These are phyloP conservation scores for Boletus pseudopeckii DNA, from an alignment of 768 basidiomycete genomes.

Conservation along the genomic window DNA sequence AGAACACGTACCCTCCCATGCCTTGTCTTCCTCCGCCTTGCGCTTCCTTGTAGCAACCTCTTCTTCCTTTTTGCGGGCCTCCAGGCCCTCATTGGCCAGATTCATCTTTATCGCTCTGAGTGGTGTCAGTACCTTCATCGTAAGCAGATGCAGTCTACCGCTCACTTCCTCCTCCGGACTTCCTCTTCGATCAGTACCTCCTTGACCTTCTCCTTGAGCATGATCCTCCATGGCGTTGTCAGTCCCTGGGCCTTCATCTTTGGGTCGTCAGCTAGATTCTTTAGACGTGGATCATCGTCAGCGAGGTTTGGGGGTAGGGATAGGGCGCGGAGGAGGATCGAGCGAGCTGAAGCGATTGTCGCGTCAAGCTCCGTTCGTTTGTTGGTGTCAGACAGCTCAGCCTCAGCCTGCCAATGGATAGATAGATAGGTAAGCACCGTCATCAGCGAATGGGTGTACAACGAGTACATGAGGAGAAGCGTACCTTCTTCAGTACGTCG, in stretches of 20 bases:
- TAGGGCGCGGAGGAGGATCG: slow-evolving; percentile 58
- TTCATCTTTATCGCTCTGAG: slow-evolving; percentile 86
- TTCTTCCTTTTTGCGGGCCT: slow-evolving; percentile 91
- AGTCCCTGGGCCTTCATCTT: slow-evolving; percentile 30
- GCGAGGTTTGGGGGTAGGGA: slow-evolving; percentile 57
- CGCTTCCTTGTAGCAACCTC: slow-evolving; percentile 74
- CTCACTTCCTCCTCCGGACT: slow-evolving; percentile 77
- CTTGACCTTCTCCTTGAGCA: slow-evolving; percentile 70
- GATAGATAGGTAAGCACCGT: neutral
- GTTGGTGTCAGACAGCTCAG: slow-evolving; percentile 72
- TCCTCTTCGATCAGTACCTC: slow-evolving; percentile 90
- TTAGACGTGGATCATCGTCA: slow-evolving; percentile 58
- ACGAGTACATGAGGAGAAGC: slow-evolving; percentile 1
- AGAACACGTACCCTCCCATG: slow-evolving; percentile 73
- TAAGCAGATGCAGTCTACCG: neutral
- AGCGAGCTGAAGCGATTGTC: slow-evolving; percentile 71
- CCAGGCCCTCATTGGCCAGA: slow-evolving; percentile 85
- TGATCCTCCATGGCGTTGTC: slow-evolving; percentile 61
- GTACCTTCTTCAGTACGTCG: slow-evolving; percentile 88
- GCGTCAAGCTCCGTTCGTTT: slow-evolving; percentile 83
- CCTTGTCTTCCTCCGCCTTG: slow-evolving; percentile 84
- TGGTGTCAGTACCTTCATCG: slow-evolving; percentile 1
- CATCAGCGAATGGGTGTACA: neutral
- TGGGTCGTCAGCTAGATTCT: slow-evolving; percentile 38
- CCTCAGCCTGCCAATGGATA: slow-evolving; percentile 60